phyloP scores from a whole-genome alignment of 2,329 filamentous ascomycete genomes.

The Ascochyta rabiei region DNA sequence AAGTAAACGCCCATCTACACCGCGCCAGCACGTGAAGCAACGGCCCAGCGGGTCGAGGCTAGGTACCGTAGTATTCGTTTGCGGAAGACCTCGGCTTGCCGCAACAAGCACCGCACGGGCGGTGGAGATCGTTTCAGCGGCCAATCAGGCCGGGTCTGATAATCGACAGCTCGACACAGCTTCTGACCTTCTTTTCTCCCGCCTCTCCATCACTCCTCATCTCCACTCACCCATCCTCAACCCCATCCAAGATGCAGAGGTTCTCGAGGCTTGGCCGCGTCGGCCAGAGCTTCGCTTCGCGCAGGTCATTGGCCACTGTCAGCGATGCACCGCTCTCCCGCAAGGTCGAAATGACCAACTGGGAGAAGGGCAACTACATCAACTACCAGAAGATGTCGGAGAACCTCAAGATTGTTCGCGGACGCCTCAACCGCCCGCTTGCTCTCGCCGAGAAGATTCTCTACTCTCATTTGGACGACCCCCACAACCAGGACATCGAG shows the following conservation, averaged over 20 bases:
- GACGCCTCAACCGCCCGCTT: conserved; percentile 88
- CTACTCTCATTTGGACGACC: conserved; percentile 98
- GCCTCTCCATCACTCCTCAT: conserved; percentile 40
- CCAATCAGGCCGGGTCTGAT: conserved; percentile 42
- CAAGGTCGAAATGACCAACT: conserved; percentile 98
- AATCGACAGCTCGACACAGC: conserved; percentile 36
- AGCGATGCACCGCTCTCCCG: conserved; percentile 84
- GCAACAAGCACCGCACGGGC: conserved; percentile 24
- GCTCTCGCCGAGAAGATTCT: conserved; percentile 98
- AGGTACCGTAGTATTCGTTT: conserved; percentile 18
- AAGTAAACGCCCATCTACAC: background rate
- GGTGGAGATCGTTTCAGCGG: conserved; percentile 24
- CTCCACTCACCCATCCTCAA: conserved; percentile 47
- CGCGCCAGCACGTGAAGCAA: conserved; percentile 35
- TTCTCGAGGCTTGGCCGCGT: conserved; percentile 72
- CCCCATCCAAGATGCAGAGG: conserved; percentile 66
- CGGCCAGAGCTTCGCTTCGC: conserved; percentile 69
- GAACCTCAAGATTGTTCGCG: conserved; percentile 89
- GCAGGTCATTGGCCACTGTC: conserved; percentile 77
- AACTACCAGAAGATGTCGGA: conserved; percentile 99
- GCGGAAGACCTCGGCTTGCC: conserved; percentile 31
- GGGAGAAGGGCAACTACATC: conserved; percentile 95
- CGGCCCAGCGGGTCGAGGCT: conserved; percentile 11
- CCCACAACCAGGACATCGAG: conserved; percentile 94
- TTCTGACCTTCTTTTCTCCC: conserved; percentile 47